phyloP scores from a whole-genome alignment of 2,329 filamentous ascomycete species.

The Fusarium sp. region DNA sequence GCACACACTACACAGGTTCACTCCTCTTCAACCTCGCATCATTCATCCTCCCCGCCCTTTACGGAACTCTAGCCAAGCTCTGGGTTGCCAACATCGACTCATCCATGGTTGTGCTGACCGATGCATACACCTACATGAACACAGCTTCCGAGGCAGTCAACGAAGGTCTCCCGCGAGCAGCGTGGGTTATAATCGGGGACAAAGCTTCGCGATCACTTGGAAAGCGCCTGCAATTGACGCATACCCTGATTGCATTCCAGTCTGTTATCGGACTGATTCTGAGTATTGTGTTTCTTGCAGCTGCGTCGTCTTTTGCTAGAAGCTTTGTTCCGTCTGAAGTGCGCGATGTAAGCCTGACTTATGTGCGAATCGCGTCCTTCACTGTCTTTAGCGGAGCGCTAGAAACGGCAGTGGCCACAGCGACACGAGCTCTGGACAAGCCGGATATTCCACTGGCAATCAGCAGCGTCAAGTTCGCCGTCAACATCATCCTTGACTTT shows the following conservation, averaged over 20 bases:
- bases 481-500: constrained; percentile 77
- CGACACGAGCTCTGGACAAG: constrained; percentile 74
- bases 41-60: constrained; percentile 75
- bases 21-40: constrained; percentile 72
- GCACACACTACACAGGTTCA: constrained; percentile 63
- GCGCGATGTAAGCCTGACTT: constrained; percentile 68
- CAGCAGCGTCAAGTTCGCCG: constrained; percentile 70
- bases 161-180: constrained; percentile 76
- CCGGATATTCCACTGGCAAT: constrained; percentile 78
- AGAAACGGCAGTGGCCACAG: constrained; percentile 71
- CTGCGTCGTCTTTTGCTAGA: constrained; percentile 66
- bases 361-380: constrained; percentile 74
- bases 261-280: constrained; percentile 67
- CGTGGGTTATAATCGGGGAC: constrained; percentile 78
- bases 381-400: constrained; percentile 71
- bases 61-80: constrained; percentile 75
- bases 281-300: constrained; percentile 69
- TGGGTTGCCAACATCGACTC: constrained; percentile 78
- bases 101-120: constrained; percentile 56
- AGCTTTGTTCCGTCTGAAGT: constrained; percentile 74
- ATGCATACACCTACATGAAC: constrained; percentile 75
- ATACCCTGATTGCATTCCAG: constrained; percentile 74
- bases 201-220: constrained; percentile 63
- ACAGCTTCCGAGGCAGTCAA: constrained; percentile 77
- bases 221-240: constrained; percentile 68